Conservation (phyloP, 2,329 filamentous ascomycete genomes). For the Phialophora tarda region DNA sequence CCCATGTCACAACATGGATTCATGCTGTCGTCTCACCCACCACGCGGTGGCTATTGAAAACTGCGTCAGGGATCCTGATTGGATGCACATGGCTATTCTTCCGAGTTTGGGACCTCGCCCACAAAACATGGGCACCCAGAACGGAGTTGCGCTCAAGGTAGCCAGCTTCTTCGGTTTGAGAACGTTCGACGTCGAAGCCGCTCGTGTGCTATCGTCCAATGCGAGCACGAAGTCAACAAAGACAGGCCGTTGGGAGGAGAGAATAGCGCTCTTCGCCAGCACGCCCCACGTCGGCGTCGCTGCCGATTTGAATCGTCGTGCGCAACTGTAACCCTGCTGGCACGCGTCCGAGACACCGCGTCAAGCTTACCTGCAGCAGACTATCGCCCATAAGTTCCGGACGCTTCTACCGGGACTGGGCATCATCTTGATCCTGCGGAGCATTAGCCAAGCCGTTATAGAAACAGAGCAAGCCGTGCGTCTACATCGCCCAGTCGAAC, state of each 20-base stretch:
- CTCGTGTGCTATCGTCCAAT: background rate
- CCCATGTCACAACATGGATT: slow-evolving; percentile 39
- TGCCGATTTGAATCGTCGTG: background rate
- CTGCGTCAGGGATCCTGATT: slow-evolving; percentile 9
- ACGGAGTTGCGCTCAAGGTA: slow-evolving; percentile 19
- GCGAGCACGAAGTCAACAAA: background rate
- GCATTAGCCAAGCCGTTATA: background rate
- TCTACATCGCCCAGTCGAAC: background rate
- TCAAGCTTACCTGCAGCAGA: slow-evolving; percentile 29
- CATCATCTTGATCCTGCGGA: background rate
- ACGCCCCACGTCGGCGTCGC: background rate
- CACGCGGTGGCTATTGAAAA: slow-evolving; percentile 29
- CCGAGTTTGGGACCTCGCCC: slow-evolving; percentile 7
- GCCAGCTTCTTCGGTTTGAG: slow-evolving; percentile 1
- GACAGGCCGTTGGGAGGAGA: background rate
- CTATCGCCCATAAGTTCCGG: background rate
- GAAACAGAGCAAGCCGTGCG: background rate
- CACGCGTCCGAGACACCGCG: slow-evolving; percentile 35
- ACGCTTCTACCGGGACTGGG: background rate
- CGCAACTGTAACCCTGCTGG: slow-evolving; percentile 24
- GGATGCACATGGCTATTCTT: slow-evolving; percentile 5
- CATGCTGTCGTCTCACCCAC: slow-evolving; percentile 33
- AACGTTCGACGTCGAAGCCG: background rate
- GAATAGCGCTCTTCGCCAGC: background rate
- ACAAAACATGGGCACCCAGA: slow-evolving; percentile 4